Conservation (phyloP, 768 basidiomycete species). For the Gautieria morchelliformis region DNA sequence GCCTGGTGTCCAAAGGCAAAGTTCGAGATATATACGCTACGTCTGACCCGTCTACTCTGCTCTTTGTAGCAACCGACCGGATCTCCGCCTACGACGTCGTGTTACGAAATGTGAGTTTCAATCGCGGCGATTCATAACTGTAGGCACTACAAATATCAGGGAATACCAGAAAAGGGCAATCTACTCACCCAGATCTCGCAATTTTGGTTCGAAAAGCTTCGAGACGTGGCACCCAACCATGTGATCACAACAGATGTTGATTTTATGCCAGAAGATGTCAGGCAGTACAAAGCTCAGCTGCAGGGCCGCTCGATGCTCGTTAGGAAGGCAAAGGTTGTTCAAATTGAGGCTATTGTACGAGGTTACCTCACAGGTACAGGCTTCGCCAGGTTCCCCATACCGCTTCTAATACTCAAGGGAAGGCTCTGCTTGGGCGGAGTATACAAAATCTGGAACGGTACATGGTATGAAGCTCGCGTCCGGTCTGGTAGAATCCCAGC, state of each 20-base stretch:
- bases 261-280: slow-evolving; percentile 69
- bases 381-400: neutral
- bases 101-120: slow-evolving; percentile 70
- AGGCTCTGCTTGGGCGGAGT: slow-evolving; percentile 97
- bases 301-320: slow-evolving; percentile 89
- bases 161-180: slow-evolving; percentile 89
- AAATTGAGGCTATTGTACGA: slow-evolving; percentile 90
- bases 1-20: slow-evolving; percentile 81
- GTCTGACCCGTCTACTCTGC: slow-evolving; percentile 40
- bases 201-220: slow-evolving; percentile 90
- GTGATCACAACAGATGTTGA: slow-evolving; percentile 69
- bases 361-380: slow-evolving; percentile 88
- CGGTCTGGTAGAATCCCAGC: slow-evolving; percentile 77
- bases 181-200: slow-evolving; percentile 83
- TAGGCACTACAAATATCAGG: slow-evolving; percentile 28
- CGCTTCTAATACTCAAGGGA: neutral
- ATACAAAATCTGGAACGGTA: slow-evolving; percentile 77
- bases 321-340: slow-evolving; percentile 76
- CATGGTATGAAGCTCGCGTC: slow-evolving; percentile 73
- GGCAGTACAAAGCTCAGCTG: slow-evolving; percentile 64
- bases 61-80: slow-evolving; percentile 92
- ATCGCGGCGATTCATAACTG: neutral
- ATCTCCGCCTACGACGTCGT: slow-evolving; percentile 97
- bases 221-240: slow-evolving; percentile 78
- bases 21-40: slow-evolving; percentile 86